Base-by-base conservation (phyloP, 2,329 filamentous ascomycete species). In the Pyricularia sp. region DNA sequence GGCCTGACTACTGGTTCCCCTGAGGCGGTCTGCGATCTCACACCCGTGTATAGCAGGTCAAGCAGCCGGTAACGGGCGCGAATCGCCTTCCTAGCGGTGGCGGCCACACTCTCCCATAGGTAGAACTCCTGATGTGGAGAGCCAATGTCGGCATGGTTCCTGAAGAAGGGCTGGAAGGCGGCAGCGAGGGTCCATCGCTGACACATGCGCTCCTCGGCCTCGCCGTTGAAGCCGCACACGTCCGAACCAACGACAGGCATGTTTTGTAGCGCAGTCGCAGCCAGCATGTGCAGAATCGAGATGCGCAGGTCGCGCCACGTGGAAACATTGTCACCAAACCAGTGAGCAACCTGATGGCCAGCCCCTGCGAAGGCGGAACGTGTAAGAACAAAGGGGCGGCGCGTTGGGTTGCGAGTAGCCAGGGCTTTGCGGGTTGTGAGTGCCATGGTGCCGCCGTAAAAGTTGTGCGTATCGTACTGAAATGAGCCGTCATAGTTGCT, bases 391-490 rank as follows among this genome's bases (percentile, higher is more conserved):
- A 96, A 90, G 0, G 91, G 91, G 0, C 91, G 85, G 73, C 89
- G 89, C 16, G 77, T 79, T 0, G 88, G 85, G 66, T 85, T 84
- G 22, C 90, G 79, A 2, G 79, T 73, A 3, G 87, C 77, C 35
- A 94, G 82, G 65, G 85, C 89, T 61, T 88, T 77, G 72, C 91
- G 91, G 0, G 91, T 94, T 10, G 89, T 88, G 66, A 89, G 88
- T 65, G 91, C 79, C 68, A 93, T 89, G 72, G 88, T 85, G 70
- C 89, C 82, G 0, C 90, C 90, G 70, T 82, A 93, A 1, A 94
- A 76, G 71, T 90, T 94, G 79, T 96, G 91, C 30, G 90, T 71
- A 72, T 96, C 90, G 71, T 96, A 96, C 72, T 96, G 88, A 55
- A 84, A 73, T 1, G 84, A 79, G 4, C 89, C 90, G 69, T 90